These are phyloP conservation scores for Penstemon barbatus DNA, from an alignment of 257 asterid species.

Conservation along the genomic window DNA sequence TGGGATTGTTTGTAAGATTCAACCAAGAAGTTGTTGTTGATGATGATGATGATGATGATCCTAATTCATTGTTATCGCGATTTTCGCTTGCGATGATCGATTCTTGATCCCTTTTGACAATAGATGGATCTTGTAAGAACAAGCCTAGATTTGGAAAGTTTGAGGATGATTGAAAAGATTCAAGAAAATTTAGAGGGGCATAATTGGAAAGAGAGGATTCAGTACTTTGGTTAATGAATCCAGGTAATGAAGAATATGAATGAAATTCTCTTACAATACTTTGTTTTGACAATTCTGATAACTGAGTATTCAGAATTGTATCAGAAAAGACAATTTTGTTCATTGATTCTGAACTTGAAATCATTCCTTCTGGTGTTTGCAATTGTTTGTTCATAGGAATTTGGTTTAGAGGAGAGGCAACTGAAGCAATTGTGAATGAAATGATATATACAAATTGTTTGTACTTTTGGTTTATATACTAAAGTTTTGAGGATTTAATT, in stretches of 20 bases:
- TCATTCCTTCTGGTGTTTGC: slow-evolving; percentile 26
- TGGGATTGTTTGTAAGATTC: slow-evolving; percentile 31
- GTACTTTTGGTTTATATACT: slow-evolving; percentile 35
- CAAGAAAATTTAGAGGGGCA: slow-evolving; percentile 36
- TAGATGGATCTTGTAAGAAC: slow-evolving; percentile 50
- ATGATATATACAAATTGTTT: slow-evolving; percentile 29
- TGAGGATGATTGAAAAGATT: slow-evolving; percentile 31
- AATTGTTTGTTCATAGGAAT: slow-evolving; percentile 35
- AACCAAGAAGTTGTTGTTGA: slow-evolving; percentile 24
- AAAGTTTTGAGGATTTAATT: slow-evolving; percentile 27
- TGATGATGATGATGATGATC: background rate
- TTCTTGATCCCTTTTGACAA: slow-evolving; percentile 27
- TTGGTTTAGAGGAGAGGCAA: slow-evolving; percentile 20
- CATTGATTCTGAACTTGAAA: slow-evolving; percentile 34
- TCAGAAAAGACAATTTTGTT: slow-evolving; percentile 31
- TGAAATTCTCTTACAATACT: slow-evolving; percentile 22
- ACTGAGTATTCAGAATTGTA: slow-evolving; percentile 26
- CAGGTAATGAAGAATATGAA: slow-evolving; percentile 29
- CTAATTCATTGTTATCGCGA: slow-evolving; percentile 14
- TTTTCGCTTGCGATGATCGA: slow-evolving; percentile 20
- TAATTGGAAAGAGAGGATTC: slow-evolving; percentile 22
- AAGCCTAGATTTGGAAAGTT: slow-evolving; percentile 48
- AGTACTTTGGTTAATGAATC: slow-evolving; percentile 8
- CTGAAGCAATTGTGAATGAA: slow-evolving; percentile 25
- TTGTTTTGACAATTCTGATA: slow-evolving; percentile 38